Evolutionary conservation across 1,139 yeast genomes (phyloP).

Genomic region (Suhomyces guaymorum): DNA sequence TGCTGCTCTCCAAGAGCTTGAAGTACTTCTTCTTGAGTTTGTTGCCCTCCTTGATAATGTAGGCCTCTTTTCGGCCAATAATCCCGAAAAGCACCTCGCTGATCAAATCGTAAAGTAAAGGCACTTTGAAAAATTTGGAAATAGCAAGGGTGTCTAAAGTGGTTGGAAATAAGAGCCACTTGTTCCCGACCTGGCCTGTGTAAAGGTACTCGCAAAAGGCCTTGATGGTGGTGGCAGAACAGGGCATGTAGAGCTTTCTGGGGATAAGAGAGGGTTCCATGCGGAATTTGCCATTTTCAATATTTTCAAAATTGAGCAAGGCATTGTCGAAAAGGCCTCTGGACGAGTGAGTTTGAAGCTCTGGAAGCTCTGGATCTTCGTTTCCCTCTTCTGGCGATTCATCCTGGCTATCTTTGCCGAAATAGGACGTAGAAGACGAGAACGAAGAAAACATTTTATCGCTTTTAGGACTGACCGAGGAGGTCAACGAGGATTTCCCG

Average conservation of each 20-base stretch:
- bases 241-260: constrained; percentile 66
- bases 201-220: constrained; percentile 73
- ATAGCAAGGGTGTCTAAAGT: constrained; percentile 63
- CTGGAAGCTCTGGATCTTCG: no score
- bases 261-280: constrained; percentile 67
- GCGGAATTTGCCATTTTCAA: constrained; percentile 33
- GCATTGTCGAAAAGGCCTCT: constrained; percentile 28
- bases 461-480: constrained; percentile 13
- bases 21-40: constrained; percentile 33
- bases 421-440: constrained; percentile 16
- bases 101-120: constrained; percentile 65
- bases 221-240: constrained; percentile 56
- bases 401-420: constrained; percentile 15
- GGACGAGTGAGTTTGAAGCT: no score
- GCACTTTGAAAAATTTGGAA: constrained; percentile 65
- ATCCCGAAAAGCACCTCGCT: constrained; percentile 69
- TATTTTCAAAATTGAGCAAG: constrained; percentile 39
- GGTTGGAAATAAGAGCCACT: constrained; percentile 68
- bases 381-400: constrained; percentile 10
- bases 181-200: constrained; percentile 76
- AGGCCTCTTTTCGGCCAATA: constrained; percentile 63
- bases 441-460: constrained; percentile 13
- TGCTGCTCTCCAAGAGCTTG: constrained; percentile 26
- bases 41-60: constrained; percentile 45
- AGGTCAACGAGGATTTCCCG: no score